phyloP scores from a whole-genome alignment of 306 rosid genomes.

The Inga leiocalycina region DNA sequence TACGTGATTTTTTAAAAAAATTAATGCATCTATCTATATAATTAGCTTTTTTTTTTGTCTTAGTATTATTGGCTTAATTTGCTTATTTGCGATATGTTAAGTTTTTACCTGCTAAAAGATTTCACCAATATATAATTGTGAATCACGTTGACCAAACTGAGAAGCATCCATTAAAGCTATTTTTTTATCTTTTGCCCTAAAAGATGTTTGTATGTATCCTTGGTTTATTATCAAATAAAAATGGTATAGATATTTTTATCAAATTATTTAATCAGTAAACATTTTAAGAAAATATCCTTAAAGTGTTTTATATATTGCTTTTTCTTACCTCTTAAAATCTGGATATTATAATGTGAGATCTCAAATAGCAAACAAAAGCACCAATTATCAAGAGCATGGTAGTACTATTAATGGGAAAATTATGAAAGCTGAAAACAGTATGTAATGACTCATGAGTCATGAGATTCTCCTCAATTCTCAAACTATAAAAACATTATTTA shows the following conservation, averaged over 20 bases:
- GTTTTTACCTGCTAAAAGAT: background rate
- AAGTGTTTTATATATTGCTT: background rate
- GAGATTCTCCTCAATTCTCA: background rate
- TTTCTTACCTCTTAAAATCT: background rate
- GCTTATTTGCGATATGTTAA: background rate
- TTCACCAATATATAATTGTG: background rate
- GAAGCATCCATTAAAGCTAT: background rate
- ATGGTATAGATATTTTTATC: background rate
- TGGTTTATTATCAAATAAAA: background rate
- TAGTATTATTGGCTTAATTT: background rate
- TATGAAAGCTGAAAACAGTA: background rate
- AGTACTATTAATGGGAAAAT: background rate
- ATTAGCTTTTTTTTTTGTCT: too few relatives aligned
- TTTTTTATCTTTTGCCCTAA: background rate
- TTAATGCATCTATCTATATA: background rate
- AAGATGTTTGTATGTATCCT: background rate
- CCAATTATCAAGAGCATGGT: background rate
- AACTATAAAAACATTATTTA: background rate
- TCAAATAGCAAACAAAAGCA: background rate
- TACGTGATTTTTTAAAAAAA: background rate
- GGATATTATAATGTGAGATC: background rate
- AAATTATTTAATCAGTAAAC: background rate
- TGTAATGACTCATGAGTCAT: background rate
- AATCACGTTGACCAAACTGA: background rate
- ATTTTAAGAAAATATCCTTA: background rate